Evolutionary conservation across 768 basidiomycete species (phyloP).

Genomic region (Russula ochroleuca): DNA sequence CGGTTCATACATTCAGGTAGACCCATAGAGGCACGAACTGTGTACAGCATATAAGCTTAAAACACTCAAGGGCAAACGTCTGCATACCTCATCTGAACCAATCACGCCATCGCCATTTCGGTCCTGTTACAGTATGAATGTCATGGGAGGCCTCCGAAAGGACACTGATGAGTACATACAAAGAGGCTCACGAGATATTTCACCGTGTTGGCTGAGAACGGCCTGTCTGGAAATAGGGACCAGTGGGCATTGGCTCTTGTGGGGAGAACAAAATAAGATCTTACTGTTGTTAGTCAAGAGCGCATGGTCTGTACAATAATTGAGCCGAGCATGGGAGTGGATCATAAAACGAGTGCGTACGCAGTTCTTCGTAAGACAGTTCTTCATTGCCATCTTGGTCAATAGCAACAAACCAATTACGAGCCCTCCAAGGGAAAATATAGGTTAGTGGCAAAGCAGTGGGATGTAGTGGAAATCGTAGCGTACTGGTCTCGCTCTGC

Average conservation of each 20-base stretch:
- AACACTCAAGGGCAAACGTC: neutral
- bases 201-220: constrained; percentile 6
- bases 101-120: constrained; percentile 6
- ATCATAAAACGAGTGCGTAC: neutral
- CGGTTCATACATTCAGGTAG: constrained; percentile 6
- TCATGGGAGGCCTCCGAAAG: neutral
- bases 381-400: constrained; percentile 12
- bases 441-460: neutral
- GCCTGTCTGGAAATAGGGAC: neutral
- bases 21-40: constrained; percentile 16
- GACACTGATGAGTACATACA: neutral
- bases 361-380: constrained; percentile 14
- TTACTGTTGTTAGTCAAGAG: constrained; percentile 9
- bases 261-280: neutral
- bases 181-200: constrained; percentile 19
- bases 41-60: neutral
- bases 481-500: neutral
- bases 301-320: constrained; percentile 2
- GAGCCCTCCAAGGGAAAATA: neutral
- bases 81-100: constrained; percentile 11
- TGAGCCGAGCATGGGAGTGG: neutral
- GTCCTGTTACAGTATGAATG: constrained; percentile 5
- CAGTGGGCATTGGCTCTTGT: neutral
- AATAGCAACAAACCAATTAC: constrained; percentile 9
- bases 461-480: neutral